Conservation (phyloP, 352 stramenopile genomes). For the Phytophthora fragariaefolia region DNA sequence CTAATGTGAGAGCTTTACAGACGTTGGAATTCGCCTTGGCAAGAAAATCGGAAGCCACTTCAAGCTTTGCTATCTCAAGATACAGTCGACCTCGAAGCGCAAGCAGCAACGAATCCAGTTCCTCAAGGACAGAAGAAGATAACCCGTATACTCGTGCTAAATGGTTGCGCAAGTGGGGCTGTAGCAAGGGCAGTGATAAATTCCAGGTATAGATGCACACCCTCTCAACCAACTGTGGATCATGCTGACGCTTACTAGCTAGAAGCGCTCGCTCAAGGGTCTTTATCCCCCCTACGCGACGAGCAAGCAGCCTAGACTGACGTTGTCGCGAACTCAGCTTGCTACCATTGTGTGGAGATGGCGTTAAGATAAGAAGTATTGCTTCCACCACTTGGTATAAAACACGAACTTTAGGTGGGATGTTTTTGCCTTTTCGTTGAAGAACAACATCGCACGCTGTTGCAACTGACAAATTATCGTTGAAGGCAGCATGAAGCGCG, state of each 20-base stretch:
- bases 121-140: conserved; percentile 67
- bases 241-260: conserved; percentile 75
- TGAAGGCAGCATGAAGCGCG: conserved; percentile 59
- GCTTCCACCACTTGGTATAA: conserved; percentile 66
- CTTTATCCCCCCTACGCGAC: conserved; percentile 78
- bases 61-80: conserved; percentile 87
- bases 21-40: conserved; percentile 77
- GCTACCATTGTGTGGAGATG: conserved; percentile 4
- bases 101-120: conserved; percentile 83
- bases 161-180: conserved; percentile 71
- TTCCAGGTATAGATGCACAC: conserved; percentile 88
- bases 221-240: conserved; percentile 80
- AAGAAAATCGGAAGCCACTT: conserved; percentile 86
- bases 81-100: conserved; percentile 81
- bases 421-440: conserved; percentile 58
- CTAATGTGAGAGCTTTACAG: conserved; percentile 63
- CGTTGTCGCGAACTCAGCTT: conserved; percentile 43
- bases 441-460: conserved; percentile 57
- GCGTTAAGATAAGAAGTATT: conserved; percentile 43
- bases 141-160: conserved; percentile 77
- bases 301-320: conserved; percentile 46
- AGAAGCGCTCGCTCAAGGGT: conserved; percentile 79
- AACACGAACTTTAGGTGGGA: conserved; percentile 51
- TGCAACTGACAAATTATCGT: conserved; percentile 39
- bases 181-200: conserved; percentile 77